Conservation (phyloP, 1,284 basidiomycete species). For the Ceratobasidium sp. region DNA sequence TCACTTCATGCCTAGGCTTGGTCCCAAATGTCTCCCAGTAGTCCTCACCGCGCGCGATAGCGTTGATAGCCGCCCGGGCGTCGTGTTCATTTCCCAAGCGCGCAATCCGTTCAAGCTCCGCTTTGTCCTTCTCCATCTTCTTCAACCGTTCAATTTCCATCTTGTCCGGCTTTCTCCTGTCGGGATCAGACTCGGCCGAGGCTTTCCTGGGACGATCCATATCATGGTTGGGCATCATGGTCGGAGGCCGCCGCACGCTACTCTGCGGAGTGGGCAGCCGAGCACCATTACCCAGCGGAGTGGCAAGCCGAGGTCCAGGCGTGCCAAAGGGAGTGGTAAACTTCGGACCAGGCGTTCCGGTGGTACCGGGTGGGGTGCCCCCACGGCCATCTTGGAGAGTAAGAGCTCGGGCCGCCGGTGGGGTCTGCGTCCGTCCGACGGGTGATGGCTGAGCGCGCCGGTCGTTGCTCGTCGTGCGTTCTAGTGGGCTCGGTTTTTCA, state of each 20-base stretch:
- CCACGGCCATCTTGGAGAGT: constrained; percentile 33
- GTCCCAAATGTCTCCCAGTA: constrained; percentile 41
- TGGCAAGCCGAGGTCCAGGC: constrained; percentile 31
- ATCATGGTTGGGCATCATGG: constrained; percentile 39
- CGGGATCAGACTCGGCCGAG: constrained; percentile 32
- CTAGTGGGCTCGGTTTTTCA: constrained; percentile 20
- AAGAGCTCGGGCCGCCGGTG: constrained; percentile 18
- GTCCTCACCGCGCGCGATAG: constrained; percentile 37
- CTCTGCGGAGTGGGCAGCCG: constrained; percentile 29
- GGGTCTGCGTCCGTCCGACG: constrained; percentile 24
- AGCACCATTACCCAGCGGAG: constrained; percentile 17
- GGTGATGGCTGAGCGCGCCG: constrained; percentile 40
- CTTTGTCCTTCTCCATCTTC: constrained; percentile 44
- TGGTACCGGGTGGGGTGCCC: constrained; percentile 12
- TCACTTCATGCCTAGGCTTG: constrained; percentile 43
- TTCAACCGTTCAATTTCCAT: constrained; percentile 35
- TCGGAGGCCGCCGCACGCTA: constrained; percentile 32
- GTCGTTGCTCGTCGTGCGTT: constrained; percentile 41
- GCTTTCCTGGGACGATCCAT: constrained; percentile 32
- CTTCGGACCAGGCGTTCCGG: constrained; percentile 29
- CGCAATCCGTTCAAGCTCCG: constrained; percentile 34
- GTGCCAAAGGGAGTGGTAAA: constrained; percentile 24
- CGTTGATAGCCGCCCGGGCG: constrained; percentile 40
- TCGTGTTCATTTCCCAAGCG: constrained; percentile 37
- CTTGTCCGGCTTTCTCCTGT: constrained; percentile 27